Conservation (phyloP, 768 basidiomycete species). For the Trametes elegans region DNA sequence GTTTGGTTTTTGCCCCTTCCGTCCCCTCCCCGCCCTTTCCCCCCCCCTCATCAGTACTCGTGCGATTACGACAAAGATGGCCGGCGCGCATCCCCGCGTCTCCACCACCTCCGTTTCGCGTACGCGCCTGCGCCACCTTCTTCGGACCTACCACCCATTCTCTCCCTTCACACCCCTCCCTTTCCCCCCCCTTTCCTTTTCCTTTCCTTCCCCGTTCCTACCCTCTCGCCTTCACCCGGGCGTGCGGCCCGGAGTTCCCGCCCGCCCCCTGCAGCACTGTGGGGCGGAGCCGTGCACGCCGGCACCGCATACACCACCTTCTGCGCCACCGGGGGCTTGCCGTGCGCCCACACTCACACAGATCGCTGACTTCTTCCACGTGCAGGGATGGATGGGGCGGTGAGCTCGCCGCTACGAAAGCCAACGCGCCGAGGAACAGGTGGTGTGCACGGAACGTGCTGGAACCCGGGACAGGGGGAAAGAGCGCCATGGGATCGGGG, state of each 20-base stretch:
- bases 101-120: background rate
- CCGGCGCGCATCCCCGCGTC: background rate
- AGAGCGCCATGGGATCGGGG: no score
- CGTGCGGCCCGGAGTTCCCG: background rate
- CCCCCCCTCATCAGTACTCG: background rate
- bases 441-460: slow-evolving; percentile 2
- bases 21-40: background rate
- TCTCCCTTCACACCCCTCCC: background rate
- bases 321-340: background rate
- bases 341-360: no score
- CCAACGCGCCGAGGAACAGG: background rate
- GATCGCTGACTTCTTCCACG: slow-evolving; percentile 2
- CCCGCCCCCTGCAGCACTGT: background rate
- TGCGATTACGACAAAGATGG: no score
- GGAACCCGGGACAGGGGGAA: background rate
- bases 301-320: no score
- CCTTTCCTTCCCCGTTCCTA: background rate
- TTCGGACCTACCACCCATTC: background rate
- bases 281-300: no score
- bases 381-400: slow-evolving; percentile 26
- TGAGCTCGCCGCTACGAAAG: background rate
- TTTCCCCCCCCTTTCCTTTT: background rate
- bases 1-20: background rate
- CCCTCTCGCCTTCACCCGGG: background rate
- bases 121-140: background rate